Percentiles rank a stretch among this genome's conserved stretches.
Evolutionary conservation across 495 filamentous ascomycete genomes (phyloP).

Genomic region (Penicillium ochrochloron): DNA sequence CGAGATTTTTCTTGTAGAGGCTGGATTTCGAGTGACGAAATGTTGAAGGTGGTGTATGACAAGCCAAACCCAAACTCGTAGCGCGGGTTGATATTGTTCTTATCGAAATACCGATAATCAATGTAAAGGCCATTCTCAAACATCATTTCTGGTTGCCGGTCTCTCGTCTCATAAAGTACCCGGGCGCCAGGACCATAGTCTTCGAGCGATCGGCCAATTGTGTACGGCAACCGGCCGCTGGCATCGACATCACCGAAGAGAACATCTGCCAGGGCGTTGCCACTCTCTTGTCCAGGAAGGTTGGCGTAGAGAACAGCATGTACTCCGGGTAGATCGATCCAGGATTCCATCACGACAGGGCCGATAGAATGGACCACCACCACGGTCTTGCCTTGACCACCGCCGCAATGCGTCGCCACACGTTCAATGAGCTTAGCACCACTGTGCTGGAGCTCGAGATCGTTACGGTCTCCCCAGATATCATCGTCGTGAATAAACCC

Average conservation of each 20-base stretch:
- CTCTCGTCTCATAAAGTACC: constrained; percentile 75
- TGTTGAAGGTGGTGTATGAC: constrained; percentile 79
- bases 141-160: constrained; percentile 77
- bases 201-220: constrained; percentile 76
- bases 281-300: constrained; percentile 88
- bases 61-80: constrained; percentile 78
- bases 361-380: constrained; percentile 93
- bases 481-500: constrained; percentile 65
- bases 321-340: constrained; percentile 78
- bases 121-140: constrained; percentile 84
- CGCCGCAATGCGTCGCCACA: constrained; percentile 73
- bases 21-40: constrained; percentile 61
- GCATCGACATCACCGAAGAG: constrained; percentile 86
- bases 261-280: constrained; percentile 81
- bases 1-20: constrained; percentile 59
- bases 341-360: constrained; percentile 81
- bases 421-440: constrained; percentile 73
- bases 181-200: constrained; percentile 84
- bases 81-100: constrained; percentile 64
- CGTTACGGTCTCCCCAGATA: constrained; percentile 79
- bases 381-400: constrained; percentile 69
- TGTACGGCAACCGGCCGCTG: constrained; percentile 87
- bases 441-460: constrained; percentile 77
- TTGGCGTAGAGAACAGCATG: constrained; percentile 86
- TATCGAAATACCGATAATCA: constrained; percentile 93